A percentile compares a stretch with the other conserved stretches of the same genome.
Conservation (phyloP, 2,329 filamentous ascomycete species). For the Lachnellula arida region DNA sequence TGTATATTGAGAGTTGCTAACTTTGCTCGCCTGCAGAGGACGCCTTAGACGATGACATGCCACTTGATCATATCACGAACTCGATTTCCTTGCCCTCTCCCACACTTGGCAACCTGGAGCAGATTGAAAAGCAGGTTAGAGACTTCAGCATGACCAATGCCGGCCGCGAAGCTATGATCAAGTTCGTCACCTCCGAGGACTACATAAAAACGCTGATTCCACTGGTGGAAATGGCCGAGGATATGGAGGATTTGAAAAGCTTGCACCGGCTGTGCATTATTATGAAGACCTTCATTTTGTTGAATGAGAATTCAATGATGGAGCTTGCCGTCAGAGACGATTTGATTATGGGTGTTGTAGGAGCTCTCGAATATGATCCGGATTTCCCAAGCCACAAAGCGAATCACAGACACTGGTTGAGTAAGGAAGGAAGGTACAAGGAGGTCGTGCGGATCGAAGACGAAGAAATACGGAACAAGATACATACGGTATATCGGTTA, state of each 20-base stretch:
- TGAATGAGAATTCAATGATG: slow-evolving; percentile 93
- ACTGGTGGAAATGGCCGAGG: slow-evolving; percentile 82
- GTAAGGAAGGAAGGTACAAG: slow-evolving; percentile 85
- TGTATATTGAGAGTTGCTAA: slow-evolving; percentile 1
- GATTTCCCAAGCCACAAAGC: slow-evolving; percentile 98
- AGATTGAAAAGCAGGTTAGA: slow-evolving; percentile 82
- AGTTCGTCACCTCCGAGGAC: slow-evolving; percentile 78
- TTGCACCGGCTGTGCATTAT: slow-evolving; percentile 93
- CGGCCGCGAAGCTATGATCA: slow-evolving; percentile 81
- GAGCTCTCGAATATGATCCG: slow-evolving; percentile 94
- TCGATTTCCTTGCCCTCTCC: slow-evolving; percentile 72
- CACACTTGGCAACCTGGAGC: slow-evolving; percentile 74
- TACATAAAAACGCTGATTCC: slow-evolving; percentile 86
- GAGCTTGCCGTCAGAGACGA: slow-evolving; percentile 89
- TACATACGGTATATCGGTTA: slow-evolving; percentile 91
- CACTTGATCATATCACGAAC: slow-evolving; percentile 64
- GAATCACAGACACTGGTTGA: slow-evolving; percentile 90
- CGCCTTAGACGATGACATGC: slow-evolving; percentile 77
- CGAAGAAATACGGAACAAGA: slow-evolving; percentile 75
- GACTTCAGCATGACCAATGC: slow-evolving; percentile 67
- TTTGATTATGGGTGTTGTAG: slow-evolving; percentile 85
- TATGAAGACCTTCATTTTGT: slow-evolving; percentile 90
- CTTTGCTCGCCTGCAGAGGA: slow-evolving; percentile 55
- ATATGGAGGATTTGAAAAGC: slow-evolving; percentile 80
- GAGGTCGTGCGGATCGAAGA: slow-evolving; percentile 94